Evolutionary conservation across 108 stramenopile species (phyloP).

Genomic region (Parmales sp.): DNA sequence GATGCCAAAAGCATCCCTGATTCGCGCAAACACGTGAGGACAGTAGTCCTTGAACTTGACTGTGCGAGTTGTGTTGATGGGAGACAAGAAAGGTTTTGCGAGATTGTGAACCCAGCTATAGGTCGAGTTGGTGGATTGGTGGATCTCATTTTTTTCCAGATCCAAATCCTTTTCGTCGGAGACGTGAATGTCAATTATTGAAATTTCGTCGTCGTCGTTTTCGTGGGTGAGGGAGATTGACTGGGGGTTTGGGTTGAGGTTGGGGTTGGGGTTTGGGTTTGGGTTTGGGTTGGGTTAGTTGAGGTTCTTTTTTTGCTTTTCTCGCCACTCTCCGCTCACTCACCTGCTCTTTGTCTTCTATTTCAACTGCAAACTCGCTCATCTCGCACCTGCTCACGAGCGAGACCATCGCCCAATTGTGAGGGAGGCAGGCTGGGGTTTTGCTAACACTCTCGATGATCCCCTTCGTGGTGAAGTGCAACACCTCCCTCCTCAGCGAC

Average conservation of each 20-base stretch:
- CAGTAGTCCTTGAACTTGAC: constrained; percentile 18
- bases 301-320: background rate
- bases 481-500: background rate
- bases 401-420: background rate
- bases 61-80: background rate
- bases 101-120: background rate
- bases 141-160: background rate
- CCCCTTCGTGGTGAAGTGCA: constrained; percentile 9
- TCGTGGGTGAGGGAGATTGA: no score
- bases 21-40: constrained; percentile 15
- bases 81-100: background rate
- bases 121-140: background rate
- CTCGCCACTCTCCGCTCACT: background rate
- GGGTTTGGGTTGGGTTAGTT: no score
- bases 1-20: constrained; percentile 7
- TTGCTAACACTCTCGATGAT: background rate
- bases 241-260: no score
- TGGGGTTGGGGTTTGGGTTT: no score
- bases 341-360: background rate
- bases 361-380: background rate
- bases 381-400: constrained; percentile 7
- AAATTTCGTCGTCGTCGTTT: background rate
- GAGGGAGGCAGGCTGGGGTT: background rate
- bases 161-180: background rate
- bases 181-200: background rate